phyloP scores from a whole-genome alignment of 495 filamentous ascomycete species.

The Tuber microsphaerosporum region DNA sequence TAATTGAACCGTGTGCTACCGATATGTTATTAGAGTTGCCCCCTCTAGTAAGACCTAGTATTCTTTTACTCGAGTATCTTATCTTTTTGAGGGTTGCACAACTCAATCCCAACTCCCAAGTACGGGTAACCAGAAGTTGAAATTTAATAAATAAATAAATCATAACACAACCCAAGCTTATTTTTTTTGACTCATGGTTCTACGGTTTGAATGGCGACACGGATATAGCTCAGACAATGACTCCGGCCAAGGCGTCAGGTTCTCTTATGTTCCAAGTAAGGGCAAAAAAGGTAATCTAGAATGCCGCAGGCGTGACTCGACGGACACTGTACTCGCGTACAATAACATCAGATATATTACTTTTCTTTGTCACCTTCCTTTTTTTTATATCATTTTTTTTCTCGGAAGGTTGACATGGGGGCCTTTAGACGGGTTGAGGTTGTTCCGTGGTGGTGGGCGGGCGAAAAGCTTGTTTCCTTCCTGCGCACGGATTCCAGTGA shows the following conservation, averaged over 20 bases:
- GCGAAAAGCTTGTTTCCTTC: conserved; percentile 1
- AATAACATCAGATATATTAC: background rate
- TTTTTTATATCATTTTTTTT: background rate
- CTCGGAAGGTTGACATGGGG: background rate
- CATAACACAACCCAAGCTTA: background rate
- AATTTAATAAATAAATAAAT: too few relatives aligned
- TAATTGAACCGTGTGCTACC: background rate
- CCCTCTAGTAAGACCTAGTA: too few relatives aligned
- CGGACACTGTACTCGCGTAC: background rate
- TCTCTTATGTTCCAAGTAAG: background rate
- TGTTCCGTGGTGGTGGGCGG: background rate
- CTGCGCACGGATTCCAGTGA: background rate
- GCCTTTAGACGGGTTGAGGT: background rate
- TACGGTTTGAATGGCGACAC: background rate
- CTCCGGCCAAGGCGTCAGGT: background rate
- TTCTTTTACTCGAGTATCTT: too few relatives aligned
- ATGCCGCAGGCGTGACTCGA: background rate
- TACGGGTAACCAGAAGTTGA: too few relatives aligned
- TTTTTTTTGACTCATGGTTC: background rate
- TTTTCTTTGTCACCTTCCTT: background rate
- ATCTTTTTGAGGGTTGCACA: too few relatives aligned
- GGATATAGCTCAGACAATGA: background rate
- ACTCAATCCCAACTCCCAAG: too few relatives aligned
- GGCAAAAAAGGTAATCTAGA: background rate
- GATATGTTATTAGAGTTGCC: background rate